Evolutionary conservation across 2,329 filamentous ascomycete species (phyloP), one percentile per base, ranked within the genome.

Genomic region (Fusarium sp.): DNA sequence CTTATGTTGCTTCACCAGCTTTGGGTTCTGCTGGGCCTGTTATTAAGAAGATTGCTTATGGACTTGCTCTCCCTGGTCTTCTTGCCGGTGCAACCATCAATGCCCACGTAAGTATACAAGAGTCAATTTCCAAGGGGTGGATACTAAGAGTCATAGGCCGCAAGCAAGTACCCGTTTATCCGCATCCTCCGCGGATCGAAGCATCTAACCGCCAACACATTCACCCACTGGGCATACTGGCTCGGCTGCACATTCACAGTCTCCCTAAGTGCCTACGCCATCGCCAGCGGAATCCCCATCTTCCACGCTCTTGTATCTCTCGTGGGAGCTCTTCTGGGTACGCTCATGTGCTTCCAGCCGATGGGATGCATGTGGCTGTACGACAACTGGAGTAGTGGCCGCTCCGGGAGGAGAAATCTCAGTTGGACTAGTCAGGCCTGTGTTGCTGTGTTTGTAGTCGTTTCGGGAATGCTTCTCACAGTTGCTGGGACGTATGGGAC

Each of bases 21-120:
- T 81, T 88, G 13, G 86, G 85, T 2, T 86, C 84, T n/a, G 86
- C 85, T 0, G 86, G 86, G 2, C 31, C 64, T 0, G 64, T 77
- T 1, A 78, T 86, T 66, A 87, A 87, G 80, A 86, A 83, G 68
- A 76, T 86, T 16, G 81, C 79, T 57, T 88, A 88, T 62, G 86
- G 84, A 2, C 66, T 82, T 1, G 80, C 80, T 11, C 70, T 82
- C 0, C 80, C 80, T 0, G 80, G 80, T 8, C 75, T 82, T 10
- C 39, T 80, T 16, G 80, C 79, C 4, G 77, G 77, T 1, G 76
- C 75, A 2, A 77, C 75, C 5, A 69, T 81, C 0, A 70, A 81
- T 31, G 72, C 75, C 18, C 80, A 81, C 52, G 75, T 74, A 52
- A 29, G 48, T 52, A 29, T 31, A 31, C 3, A 52, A 52, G 16